Evolutionary conservation across 805 yeast species (phyloP).

Genomic region (Teunomyces pallodes): DNA sequence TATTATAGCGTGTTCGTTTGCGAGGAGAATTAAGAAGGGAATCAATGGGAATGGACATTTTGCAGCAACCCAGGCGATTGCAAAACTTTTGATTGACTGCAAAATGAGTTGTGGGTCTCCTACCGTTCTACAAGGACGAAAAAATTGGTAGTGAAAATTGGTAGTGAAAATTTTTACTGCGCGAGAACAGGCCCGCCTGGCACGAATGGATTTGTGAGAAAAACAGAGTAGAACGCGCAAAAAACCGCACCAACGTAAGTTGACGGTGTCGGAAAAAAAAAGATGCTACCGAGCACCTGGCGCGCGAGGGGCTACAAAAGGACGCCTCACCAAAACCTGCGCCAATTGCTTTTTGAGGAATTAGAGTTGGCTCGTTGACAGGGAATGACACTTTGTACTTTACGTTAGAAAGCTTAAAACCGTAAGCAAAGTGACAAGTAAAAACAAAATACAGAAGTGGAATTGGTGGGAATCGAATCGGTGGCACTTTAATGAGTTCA

Average conservation of each 20-base stretch:
- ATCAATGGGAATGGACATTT: neutral
- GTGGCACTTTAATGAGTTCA: too few relatives aligned
- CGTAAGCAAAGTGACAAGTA: too few relatives aligned
- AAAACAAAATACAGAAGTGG: too few relatives aligned
- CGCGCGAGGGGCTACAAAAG: too few relatives aligned
- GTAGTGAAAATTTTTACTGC: constrained; percentile 2
- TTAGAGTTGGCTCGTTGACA: too few relatives aligned
- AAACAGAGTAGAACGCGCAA: neutral
- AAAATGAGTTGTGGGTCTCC: constrained; percentile 2
- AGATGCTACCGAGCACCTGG: neutral
- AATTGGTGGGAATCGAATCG: too few relatives aligned
- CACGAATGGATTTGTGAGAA: neutral
- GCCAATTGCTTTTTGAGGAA: too few relatives aligned
- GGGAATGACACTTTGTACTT: too few relatives aligned
- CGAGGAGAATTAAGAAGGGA: neutral
- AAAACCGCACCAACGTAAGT: neutral
- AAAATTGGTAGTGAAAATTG: neutral
- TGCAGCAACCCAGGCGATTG: neutral
- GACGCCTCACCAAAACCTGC: too few relatives aligned
- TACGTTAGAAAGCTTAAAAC: too few relatives aligned
- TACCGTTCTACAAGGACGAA: constrained; percentile 3
- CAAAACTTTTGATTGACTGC: neutral
- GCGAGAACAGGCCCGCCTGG: neutral
- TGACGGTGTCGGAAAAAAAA: neutral
- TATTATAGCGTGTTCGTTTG: neutral